Conservation (phyloP, 2,329 filamentous ascomycete genomes). For the Trichophyton simii region DNA sequence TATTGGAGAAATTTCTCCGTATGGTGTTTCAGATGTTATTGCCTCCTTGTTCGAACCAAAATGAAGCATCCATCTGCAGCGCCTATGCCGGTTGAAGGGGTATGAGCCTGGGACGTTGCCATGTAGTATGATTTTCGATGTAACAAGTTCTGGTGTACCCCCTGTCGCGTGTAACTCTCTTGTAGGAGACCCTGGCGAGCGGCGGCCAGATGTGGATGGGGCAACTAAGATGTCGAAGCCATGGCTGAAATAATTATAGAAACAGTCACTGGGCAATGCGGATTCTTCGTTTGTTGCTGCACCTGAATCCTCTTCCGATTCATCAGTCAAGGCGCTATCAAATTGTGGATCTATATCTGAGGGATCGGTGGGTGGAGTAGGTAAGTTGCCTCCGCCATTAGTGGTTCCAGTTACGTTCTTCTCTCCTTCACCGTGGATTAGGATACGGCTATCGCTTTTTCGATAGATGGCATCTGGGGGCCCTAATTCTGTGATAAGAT, state of each 20-base stretch:
- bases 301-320: conserved; percentile 47
- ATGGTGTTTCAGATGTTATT: conserved; percentile 64
- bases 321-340: conserved; percentile 56
- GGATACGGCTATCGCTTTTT: conserved; percentile 78
- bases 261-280: conserved; percentile 46
- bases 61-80: conserved; percentile 72
- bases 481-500: conserved; percentile 78
- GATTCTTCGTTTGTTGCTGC: conserved; percentile 50
- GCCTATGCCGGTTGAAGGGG: conserved; percentile 86
- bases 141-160: conserved; percentile 57
- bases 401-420: neutral
- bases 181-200: conserved; percentile 42
- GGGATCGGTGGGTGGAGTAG: conserved; percentile 46
- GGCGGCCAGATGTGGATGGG: conserved; percentile 51
- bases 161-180: conserved; percentile 15
- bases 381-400: neutral
- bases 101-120: conserved; percentile 93
- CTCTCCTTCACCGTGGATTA: conserved; percentile 51
- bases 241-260: conserved; percentile 95
- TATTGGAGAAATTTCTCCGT: conserved; percentile 56
- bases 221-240: conserved; percentile 88
- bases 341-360: conserved; percentile 51
- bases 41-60: conserved; percentile 31
- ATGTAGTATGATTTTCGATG: conserved; percentile 85
- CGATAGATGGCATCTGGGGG: conserved; percentile 89